These are phyloP conservation scores for Calonectria hawksworthii DNA, from an alignment of 2,329 filamentous ascomycete species.

Conservation along the genomic window DNA sequence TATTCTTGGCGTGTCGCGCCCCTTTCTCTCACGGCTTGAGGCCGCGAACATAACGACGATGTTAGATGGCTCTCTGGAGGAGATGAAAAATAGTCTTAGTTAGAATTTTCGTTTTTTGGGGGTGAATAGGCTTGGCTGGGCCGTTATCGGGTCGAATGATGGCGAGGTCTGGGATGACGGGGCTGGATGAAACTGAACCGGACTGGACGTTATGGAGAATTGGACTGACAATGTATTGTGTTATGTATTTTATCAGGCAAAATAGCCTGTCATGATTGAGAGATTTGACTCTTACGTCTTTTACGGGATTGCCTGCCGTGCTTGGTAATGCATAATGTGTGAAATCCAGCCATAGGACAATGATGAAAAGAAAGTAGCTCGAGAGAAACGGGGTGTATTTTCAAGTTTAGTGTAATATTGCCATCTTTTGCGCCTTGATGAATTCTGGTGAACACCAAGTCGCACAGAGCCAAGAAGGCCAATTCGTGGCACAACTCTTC, in stretches of 20 bases:
- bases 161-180: constrained; percentile 29
- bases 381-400: not conserved
- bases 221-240: constrained; percentile 33
- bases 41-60: constrained; percentile 28
- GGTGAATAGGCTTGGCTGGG: constrained; percentile 18
- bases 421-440: not conserved
- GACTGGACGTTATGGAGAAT: constrained; percentile 13
- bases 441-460: not conserved
- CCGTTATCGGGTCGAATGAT: constrained; percentile 1
- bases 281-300: constrained; percentile 10
- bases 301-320: not conserved
- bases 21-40: constrained; percentile 28
- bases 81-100: constrained; percentile 25
- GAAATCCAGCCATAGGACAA: not conserved
- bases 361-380: not conserved
- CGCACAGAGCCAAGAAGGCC: not conserved
- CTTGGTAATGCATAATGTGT: not conserved
- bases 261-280: constrained; percentile 21
- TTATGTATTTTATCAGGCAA: constrained; percentile 30
- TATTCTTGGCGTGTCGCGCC: constrained; percentile 31
- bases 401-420: not conserved
- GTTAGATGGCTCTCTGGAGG: constrained; percentile 28
- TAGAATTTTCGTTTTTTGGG: constrained; percentile 21
- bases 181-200: constrained; percentile 30
- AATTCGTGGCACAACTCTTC: not conserved